Evolutionary conservation across 345 rosid genomes (phyloP).

Genomic region (Salix purpurea): DNA sequence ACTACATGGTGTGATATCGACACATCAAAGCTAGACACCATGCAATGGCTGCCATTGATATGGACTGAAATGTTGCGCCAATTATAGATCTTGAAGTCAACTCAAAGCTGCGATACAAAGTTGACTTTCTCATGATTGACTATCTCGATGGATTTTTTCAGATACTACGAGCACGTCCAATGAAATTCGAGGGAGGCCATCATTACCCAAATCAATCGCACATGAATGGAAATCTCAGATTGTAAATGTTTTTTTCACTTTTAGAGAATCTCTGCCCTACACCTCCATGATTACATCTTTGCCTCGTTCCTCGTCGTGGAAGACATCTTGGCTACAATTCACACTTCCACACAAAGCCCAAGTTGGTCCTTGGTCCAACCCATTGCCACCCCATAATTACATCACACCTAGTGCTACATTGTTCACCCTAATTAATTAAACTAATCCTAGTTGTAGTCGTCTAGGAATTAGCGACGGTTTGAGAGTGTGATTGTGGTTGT

Average conservation of each 20-base stretch:
- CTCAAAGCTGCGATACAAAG: background rate
- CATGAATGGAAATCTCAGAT: constrained; percentile 19
- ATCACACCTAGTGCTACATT: background rate
- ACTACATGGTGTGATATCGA: too few species aligned
- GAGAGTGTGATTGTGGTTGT: too few species aligned
- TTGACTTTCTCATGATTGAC: constrained; percentile 2
- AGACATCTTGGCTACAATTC: constrained; percentile 31
- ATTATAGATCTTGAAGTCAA: constrained; percentile 1
- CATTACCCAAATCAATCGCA: constrained; percentile 20
- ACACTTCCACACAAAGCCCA: constrained; percentile 25
- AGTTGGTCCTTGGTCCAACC: constrained; percentile 35
- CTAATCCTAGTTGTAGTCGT: background rate
- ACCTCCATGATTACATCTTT: constrained; percentile 6
- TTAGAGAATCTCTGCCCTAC: background rate
- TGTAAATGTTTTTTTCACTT: background rate
- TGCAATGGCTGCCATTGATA: too few species aligned
- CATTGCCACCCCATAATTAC: constrained; percentile 19
- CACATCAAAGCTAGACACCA: too few species aligned
- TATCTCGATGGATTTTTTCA: background rate
- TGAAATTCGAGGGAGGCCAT: constrained; percentile 7
- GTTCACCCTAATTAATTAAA: background rate
- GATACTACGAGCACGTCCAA: constrained; percentile 3
- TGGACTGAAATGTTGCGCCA: background rate
- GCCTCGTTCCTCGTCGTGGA: constrained; percentile 11
- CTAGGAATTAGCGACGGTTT: too few species aligned